Evolutionary conservation across 164 flowering plant species (phyloP).

Genomic region (Annona squamosa): DNA sequence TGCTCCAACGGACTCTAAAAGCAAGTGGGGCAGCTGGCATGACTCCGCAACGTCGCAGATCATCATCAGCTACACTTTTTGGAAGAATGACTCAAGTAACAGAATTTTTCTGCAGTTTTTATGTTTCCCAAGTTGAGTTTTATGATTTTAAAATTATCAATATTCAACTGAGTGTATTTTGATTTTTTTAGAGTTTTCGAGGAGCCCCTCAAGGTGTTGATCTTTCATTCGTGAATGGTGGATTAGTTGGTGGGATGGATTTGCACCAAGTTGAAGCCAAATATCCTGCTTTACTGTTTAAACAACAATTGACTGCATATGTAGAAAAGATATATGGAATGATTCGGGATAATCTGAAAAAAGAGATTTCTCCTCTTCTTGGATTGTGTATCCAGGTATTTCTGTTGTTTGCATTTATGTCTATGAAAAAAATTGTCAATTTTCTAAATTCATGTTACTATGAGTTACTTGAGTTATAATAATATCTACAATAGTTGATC

Average conservation of each 20-base stretch:
- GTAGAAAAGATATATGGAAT: constrained; percentile 98
- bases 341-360: constrained; percentile 94
- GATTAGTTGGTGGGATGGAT: constrained; percentile 61
- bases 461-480: neutral
- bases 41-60: constrained; percentile 86
- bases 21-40: constrained; percentile 96
- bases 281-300: constrained; percentile 96
- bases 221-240: constrained; percentile 64
- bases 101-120: neutral
- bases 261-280: constrained; percentile 96
- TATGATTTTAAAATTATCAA: constrained; percentile 3
- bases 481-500: neutral
- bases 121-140: neutral
- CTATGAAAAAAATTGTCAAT: neutral
- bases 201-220: constrained; percentile 88
- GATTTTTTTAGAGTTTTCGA: constrained; percentile 66
- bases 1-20: constrained; percentile 89
- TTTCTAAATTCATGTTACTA: neutral
- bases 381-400: constrained; percentile 95
- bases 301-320: constrained; percentile 98
- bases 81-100: constrained; percentile 94
- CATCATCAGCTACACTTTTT: constrained; percentile 81
- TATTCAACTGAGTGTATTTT: neutral
- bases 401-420: neutral
- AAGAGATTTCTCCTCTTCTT: constrained; percentile 95